phyloP scores from a whole-genome alignment of 148 eudicot species.

The Nepenthes mirabilis region DNA sequence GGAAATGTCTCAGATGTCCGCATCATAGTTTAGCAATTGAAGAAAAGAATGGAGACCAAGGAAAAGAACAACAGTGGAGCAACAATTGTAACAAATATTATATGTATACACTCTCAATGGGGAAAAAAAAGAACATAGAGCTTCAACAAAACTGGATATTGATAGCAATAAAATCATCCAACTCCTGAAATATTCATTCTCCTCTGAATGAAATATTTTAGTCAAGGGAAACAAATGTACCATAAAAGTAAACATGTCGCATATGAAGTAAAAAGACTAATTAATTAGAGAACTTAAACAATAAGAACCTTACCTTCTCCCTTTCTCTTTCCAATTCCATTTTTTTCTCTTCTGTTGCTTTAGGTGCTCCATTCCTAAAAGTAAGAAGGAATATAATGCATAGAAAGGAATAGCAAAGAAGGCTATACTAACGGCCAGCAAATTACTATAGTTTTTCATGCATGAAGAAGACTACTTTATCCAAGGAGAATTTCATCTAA shows the following conservation, averaged over 20 bases:
- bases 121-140: too few species aligned
- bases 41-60: too few species aligned
- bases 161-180: too few species aligned
- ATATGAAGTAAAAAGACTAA: too few species aligned
- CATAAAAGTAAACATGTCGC: neutral
- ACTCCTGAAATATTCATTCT: too few species aligned
- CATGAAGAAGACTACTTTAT: too few species aligned
- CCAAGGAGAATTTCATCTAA: neutral
- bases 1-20: too few species aligned
- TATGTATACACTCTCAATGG: too few species aligned
- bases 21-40: too few species aligned
- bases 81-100: too few species aligned
- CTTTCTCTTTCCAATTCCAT: slow-evolving; percentile 39
- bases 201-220: neutral
- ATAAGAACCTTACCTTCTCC: slow-evolving; percentile 47
- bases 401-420: neutral
- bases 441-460: neutral
- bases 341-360: slow-evolving; percentile 35
- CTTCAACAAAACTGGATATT: too few species aligned
- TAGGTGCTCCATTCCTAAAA: slow-evolving; percentile 32
- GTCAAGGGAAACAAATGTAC: neutral
- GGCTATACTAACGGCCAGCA: neutral
- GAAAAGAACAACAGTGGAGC: too few species aligned
- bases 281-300: neutral
- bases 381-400: slow-evolving; percentile 2